Evolutionary conservation across 1,284 basidiomycete species (phyloP).

Genomic region (Fomitopsis betulina): DNA sequence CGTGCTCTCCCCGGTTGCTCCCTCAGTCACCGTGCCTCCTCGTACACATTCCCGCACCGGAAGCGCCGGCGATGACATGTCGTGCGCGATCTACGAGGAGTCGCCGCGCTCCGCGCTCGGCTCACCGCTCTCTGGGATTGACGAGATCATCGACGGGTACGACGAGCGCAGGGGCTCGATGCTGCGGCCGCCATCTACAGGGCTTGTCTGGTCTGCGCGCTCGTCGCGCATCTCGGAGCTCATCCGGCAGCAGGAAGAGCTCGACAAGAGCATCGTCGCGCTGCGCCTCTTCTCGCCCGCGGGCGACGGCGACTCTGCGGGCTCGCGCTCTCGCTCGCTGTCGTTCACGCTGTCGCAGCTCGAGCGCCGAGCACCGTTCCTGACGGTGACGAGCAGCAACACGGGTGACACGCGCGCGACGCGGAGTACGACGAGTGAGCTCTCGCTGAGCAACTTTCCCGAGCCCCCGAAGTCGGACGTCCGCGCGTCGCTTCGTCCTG

Average conservation of each 20-base stretch:
- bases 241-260: slow-evolving; percentile 55
- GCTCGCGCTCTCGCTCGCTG: slow-evolving; percentile 6
- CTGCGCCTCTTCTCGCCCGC: slow-evolving; percentile 44
- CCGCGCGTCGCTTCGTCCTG: slow-evolving; percentile 11
- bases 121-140: slow-evolving; percentile 1
- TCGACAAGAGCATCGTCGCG: slow-evolving; percentile 61
- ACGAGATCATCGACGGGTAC: slow-evolving; percentile 4
- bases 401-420: slow-evolving; percentile 23
- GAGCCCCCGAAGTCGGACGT: slow-evolving; percentile 44
- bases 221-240: slow-evolving; percentile 42
- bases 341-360: background rate
- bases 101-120: slow-evolving; percentile 2
- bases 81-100: background rate
- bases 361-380: background rate
- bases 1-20: background rate
- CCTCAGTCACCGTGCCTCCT: slow-evolving; percentile 4
- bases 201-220: slow-evolving; percentile 20
- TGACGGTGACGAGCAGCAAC: background rate
- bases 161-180: background rate
- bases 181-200: slow-evolving; percentile 1
- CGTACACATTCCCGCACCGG: slow-evolving; percentile 4
- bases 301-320: slow-evolving; percentile 5
- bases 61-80: background rate
- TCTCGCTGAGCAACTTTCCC: slow-evolving; percentile 70
- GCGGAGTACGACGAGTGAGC: slow-evolving; percentile 39